phyloP scores from a whole-genome alignment of 306 rosid species.

The Prunus davidiana region DNA sequence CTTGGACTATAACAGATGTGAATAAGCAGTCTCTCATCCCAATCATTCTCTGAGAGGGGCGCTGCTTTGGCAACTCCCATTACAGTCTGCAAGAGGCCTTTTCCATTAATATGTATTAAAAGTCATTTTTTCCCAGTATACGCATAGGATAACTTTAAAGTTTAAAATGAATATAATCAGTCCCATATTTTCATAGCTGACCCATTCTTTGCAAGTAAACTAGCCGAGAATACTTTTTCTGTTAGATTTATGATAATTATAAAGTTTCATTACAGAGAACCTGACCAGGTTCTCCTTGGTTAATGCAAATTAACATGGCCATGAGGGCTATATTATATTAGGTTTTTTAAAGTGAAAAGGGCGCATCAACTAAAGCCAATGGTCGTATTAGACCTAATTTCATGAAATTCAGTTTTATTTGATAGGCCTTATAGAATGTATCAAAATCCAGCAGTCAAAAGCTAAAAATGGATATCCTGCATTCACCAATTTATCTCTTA shows the following conservation, averaged over 20 bases:
- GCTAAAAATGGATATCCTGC: neutral
- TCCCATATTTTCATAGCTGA: neutral
- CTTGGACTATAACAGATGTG: constrained; percentile 82
- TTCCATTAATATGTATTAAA: constrained; percentile 5
- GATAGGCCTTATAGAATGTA: neutral
- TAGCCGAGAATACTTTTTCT: neutral
- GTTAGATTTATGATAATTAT: neutral
- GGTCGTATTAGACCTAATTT: neutral
- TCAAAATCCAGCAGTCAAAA: neutral
- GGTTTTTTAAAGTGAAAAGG: neutral
- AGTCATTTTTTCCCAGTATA: neutral
- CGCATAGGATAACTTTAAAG: neutral
- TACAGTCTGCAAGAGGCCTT: constrained; percentile 47
- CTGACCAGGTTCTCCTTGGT: neutral
- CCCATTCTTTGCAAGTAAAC: neutral
- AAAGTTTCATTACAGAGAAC: neutral
- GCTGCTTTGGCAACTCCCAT: constrained; percentile 82
- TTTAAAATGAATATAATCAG: neutral
- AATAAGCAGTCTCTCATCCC: constrained; percentile 74
- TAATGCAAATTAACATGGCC: neutral
- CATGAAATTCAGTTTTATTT: neutral
- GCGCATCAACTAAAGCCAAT: neutral
- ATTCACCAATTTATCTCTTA: neutral
- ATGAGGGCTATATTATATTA: neutral
- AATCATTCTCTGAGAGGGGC: constrained; percentile 40